A percentile compares a stretch with the other conserved stretches of the same genome.
These are phyloP conservation scores for Kodamaea laetipori DNA, from an alignment of 805 yeast species.

Conservation along the genomic window DNA sequence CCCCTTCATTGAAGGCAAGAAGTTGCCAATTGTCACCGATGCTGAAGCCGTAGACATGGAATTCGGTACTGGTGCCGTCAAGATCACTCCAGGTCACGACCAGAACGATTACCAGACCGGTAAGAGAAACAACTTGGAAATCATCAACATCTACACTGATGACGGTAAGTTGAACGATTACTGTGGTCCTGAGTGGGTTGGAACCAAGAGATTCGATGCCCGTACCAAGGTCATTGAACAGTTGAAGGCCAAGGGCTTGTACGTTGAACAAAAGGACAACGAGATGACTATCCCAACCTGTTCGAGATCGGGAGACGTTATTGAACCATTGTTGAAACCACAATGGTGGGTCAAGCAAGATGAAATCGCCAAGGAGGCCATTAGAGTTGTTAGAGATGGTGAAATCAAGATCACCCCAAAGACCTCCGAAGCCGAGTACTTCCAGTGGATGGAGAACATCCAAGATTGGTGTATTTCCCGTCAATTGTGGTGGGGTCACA, in stretches of 20 bases:
- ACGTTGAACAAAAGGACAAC: constrained; percentile 84
- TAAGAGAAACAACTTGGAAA: constrained; percentile 86
- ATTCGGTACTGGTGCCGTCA: constrained; percentile 99
- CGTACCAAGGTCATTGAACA: constrained; percentile 80
- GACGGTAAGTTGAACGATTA: constrained; percentile 87
- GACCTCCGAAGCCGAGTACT: constrained; percentile 88
- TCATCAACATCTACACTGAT: constrained; percentile 88
- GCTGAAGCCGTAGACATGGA: constrained; percentile 97
- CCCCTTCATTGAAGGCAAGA: constrained; percentile 77
- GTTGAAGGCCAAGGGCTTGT: constrained; percentile 72
- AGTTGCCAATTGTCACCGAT: constrained; percentile 87
- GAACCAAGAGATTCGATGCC: constrained; percentile 93
- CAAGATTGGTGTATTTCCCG: constrained; percentile 99
- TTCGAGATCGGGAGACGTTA: constrained; percentile 94
- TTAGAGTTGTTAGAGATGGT: constrained; percentile 81
- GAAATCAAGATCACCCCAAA: constrained; percentile 81
- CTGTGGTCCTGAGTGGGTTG: constrained; percentile 87
- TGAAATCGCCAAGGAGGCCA: constrained; percentile 85
- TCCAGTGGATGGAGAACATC: constrained; percentile 92
- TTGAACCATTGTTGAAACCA: constrained; percentile 95
- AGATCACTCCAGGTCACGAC: constrained; percentile 98
- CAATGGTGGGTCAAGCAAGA: constrained; percentile 99
- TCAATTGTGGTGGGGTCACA: constrained; percentile 92
- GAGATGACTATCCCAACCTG: constrained; percentile 95
- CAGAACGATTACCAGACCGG: constrained; percentile 96